Conservation (phyloP, 441 rosid species). For the Breynia disticha region DNA sequence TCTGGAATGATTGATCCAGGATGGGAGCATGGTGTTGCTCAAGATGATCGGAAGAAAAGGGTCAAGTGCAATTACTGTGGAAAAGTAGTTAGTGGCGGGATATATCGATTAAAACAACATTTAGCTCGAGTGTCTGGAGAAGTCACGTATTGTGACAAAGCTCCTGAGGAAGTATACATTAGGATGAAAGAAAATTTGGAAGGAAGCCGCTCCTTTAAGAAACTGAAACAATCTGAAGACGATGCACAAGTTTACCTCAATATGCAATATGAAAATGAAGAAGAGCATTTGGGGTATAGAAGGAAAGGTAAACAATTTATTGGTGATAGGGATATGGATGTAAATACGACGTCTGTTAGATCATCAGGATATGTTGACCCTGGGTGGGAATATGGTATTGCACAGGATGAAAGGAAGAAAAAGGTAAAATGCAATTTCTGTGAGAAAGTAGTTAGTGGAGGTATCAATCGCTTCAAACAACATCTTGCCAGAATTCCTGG, state of each 20-base stretch:
- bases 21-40: constrained; percentile 91
- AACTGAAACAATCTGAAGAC: constrained; percentile 42
- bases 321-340: constrained; percentile 37
- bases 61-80: constrained; percentile 83
- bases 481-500: constrained; percentile 95
- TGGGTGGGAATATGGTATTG: constrained; percentile 96
- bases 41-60: constrained; percentile 77
- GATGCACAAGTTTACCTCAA: constrained; percentile 38
- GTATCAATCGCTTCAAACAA: constrained; percentile 91
- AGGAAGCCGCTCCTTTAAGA: constrained; percentile 54
- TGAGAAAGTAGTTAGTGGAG: constrained; percentile 80
- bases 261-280: constrained; percentile 36
- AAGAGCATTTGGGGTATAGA: constrained; percentile 22
- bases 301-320: constrained; percentile 43
- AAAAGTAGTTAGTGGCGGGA: constrained; percentile 76
- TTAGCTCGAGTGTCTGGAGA: constrained; percentile 73
- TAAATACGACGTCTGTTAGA: constrained; percentile 45
- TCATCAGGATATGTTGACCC: constrained; percentile 86
- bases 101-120: constrained; percentile 81
- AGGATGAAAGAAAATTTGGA: constrained; percentile 69
- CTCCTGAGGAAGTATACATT: constrained; percentile 58
- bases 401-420: constrained; percentile 87
- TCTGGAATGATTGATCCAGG: constrained; percentile 63
- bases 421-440: constrained; percentile 87
- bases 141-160: constrained; percentile 76